Base-by-base conservation (phyloP, 352 stramenopile genomes). In the Discostella stelligera region DNA sequence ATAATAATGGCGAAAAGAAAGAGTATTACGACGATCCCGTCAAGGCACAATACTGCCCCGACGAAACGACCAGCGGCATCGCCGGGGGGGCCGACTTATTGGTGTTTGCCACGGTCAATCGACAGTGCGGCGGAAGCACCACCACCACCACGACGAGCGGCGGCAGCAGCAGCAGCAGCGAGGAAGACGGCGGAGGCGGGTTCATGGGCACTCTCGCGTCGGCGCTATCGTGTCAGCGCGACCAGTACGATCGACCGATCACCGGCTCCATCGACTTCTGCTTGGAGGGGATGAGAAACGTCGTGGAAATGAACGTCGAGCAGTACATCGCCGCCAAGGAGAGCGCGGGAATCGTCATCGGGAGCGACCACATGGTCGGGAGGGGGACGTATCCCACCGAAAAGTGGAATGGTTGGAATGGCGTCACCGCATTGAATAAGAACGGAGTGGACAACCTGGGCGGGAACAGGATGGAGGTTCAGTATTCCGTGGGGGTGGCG, bases 201-300 rank as follows among this genome's bases (percentile, higher is more conserved):
- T 20, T 32, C 48, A 72, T 67, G 65, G 69, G 63, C 0, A 79
- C 69, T 30, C 55, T 83, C 4, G 69, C 75, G 21, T 64, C 41
- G 27, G 75, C 74, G 61, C 37, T 78, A 21, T 72, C 55, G n/a
- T 83, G 75, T 68, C 75, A 83, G 25, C 25, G 75, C 27, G 75
- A 83, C 70, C 69, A 83, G 37, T 83, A 83, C 63, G 75, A 83
- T 60, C 61, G 75, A 73, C 75, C 75, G 0, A 72, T 83, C 25
- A 75, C 75, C 7, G 75, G 75, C n/a, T 71, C 39, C 30, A 79
- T 79, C 5, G 75, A 79, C 37, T 79, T 83, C 66, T 83, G 75
- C 41, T 21, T 83, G 10, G 58, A 60, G 20, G 60, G 74, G 3
- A 82, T 82, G 74, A 44, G 48, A 50, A 63, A 62, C 18, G 39